Percentiles rank a stretch among this genome's conserved stretches.
Evolutionary conservation across 2,329 filamentous ascomycete species (phyloP).

Genomic region (Chalara sp.): DNA sequence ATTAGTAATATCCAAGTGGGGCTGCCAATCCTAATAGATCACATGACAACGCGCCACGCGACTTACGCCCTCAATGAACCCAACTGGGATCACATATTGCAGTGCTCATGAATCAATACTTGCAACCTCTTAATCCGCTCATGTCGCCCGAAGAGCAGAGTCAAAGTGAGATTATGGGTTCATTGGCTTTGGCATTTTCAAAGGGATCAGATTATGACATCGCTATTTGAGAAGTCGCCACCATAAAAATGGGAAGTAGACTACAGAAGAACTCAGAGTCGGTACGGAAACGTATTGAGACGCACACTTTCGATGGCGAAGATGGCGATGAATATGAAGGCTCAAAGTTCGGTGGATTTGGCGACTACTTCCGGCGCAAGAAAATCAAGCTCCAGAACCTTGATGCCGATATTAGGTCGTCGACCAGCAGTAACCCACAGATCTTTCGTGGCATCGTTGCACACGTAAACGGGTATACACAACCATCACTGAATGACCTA

Average conservation of each 20-base stretch:
- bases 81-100: too few relatives aligned
- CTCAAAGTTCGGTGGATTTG: conserved; percentile 82
- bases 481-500: conserved; percentile 83
- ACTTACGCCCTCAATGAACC: too few relatives aligned
- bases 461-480: conserved; percentile 93
- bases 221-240: too few relatives aligned
- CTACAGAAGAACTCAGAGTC: conserved; percentile 57
- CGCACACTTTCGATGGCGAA: conserved; percentile 71
- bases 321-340: conserved; percentile 84
- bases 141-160: too few relatives aligned
- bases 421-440: conserved; percentile 62
- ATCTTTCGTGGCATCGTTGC: conserved; percentile 90
- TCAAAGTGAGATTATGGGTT: too few relatives aligned
- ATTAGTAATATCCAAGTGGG: too few relatives aligned
- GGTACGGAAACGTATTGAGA: conserved; percentile 54
- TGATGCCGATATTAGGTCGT: conserved; percentile 71
- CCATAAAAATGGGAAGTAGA: conserved; percentile 45
- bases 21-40: too few relatives aligned
- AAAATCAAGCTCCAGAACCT: conserved; percentile 96
- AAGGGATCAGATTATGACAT: too few relatives aligned
- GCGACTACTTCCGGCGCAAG: conserved; percentile 90
- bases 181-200: too few relatives aligned
- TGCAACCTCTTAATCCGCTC: too few relatives aligned
- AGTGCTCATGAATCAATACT: too few relatives aligned
- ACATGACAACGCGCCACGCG: too few relatives aligned